Conservation (phyloP, 345 rosid genomes). For the Salix arbutifolia region DNA sequence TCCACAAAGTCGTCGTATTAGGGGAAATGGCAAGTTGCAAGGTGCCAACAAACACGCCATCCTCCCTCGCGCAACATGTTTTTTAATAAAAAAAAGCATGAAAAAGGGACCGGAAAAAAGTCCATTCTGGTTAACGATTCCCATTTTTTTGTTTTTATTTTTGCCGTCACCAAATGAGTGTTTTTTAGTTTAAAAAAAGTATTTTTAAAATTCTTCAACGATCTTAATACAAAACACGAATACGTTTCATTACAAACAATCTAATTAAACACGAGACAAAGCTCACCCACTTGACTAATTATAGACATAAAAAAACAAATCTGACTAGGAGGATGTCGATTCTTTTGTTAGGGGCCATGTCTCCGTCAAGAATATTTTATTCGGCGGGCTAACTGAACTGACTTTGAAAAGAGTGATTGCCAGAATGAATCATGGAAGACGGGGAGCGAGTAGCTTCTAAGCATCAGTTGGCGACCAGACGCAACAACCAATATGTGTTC, state of each 20-base stretch:
- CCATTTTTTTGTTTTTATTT: background rate
- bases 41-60: background rate
- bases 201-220: too few species aligned
- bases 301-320: background rate
- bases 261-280: background rate
- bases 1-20: background rate
- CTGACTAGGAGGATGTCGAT: background rate
- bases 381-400: background rate
- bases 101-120: too few species aligned
- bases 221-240: too few species aligned
- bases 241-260: too few species aligned
- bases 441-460: constrained; percentile 12
- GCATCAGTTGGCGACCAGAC: background rate
- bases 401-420: background rate
- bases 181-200: too few species aligned
- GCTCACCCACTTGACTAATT: background rate
- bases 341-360: background rate
- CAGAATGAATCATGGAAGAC: background rate
- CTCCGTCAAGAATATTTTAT: background rate
- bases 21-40: background rate
- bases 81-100: too few species aligned
- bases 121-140: background rate
- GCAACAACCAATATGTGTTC: background rate
- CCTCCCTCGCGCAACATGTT: background rate
- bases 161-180: background rate